Evolutionary conservation across 1,284 basidiomycete species (phyloP).

Genomic region (Phlebopus sp.): DNA sequence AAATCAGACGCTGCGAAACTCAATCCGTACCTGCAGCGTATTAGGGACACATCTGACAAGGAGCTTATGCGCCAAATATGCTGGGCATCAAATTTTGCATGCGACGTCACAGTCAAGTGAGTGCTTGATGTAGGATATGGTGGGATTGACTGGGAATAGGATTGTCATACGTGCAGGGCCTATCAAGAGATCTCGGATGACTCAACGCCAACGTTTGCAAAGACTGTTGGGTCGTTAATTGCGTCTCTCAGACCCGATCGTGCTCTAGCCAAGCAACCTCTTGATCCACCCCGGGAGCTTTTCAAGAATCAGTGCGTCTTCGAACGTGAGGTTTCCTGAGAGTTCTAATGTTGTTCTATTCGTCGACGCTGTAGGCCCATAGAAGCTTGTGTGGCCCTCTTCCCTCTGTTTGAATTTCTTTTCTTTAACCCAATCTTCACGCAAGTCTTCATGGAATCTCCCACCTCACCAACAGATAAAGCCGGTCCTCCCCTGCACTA

Average conservation of each 20-base stretch:
- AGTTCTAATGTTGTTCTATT: constrained; percentile 3
- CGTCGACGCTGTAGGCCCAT: constrained; percentile 58
- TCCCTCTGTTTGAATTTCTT: constrained; percentile 60
- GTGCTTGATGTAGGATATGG: constrained; percentile 10
- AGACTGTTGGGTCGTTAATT: constrained; percentile 49
- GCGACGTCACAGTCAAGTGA: constrained; percentile 51
- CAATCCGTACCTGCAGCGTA: constrained; percentile 58
- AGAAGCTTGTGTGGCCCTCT: constrained; percentile 53
- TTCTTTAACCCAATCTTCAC: constrained; percentile 48
- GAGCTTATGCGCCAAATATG: constrained; percentile 54
- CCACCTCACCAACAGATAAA: constrained; percentile 25
- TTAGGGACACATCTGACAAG: constrained; percentile 45
- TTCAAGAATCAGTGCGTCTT: constrained; percentile 54
- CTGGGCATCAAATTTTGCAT: constrained; percentile 53
- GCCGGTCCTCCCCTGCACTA: constrained; percentile 37
- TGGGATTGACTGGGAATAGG: background rate
- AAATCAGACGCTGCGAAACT: constrained; percentile 63
- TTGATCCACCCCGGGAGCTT: constrained; percentile 48
- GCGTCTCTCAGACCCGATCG: constrained; percentile 51
- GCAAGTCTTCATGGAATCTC: constrained; percentile 40
- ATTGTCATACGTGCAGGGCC: constrained; percentile 34
- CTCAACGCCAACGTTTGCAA: constrained; percentile 45
- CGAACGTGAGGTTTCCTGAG: background rate
- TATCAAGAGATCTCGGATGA: constrained; percentile 58
- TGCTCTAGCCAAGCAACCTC: constrained; percentile 43